phyloP scores from a whole-genome alignment of 352 stramenopile species.

The Phytopythium kandeliae region DNA sequence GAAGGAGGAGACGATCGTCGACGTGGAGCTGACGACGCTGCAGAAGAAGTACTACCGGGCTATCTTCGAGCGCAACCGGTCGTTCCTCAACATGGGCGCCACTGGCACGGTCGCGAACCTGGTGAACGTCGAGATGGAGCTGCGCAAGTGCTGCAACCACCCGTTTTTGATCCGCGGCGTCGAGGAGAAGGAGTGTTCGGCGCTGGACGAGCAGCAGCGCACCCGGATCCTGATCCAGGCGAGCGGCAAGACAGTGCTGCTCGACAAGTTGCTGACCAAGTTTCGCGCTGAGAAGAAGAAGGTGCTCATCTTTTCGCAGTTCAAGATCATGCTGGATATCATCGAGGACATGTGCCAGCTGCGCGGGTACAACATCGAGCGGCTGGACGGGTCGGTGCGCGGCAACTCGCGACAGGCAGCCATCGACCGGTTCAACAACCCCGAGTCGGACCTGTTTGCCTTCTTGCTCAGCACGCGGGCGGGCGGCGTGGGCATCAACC shows the following conservation, averaged over 20 bases:
- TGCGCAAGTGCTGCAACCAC: slow-evolving; percentile 99
- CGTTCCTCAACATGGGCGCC: slow-evolving; percentile 84
- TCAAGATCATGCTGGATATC: slow-evolving; percentile 98
- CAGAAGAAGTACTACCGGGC: slow-evolving; percentile 97
- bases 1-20: slow-evolving; percentile 99
- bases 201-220: slow-evolving; percentile 60
- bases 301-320: slow-evolving; percentile 98
- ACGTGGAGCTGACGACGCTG: slow-evolving; percentile 99
- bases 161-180: slow-evolving; percentile 98
- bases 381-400: slow-evolving; percentile 95
- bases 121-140: slow-evolving; percentile 99
- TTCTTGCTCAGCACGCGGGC: slow-evolving; percentile 96
- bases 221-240: slow-evolving; percentile 79
- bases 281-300: slow-evolving; percentile 97
- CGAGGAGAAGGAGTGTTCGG: slow-evolving; percentile 95
- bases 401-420: slow-evolving; percentile 97
- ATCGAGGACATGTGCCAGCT: slow-evolving; percentile 88
- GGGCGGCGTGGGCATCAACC: slow-evolving; percentile 97
- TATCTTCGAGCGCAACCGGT: slow-evolving; percentile 98
- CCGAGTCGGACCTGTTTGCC: slow-evolving; percentile 92
- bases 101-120: slow-evolving; percentile 93
- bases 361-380: slow-evolving; percentile 87
- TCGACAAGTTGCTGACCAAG: slow-evolving; percentile 99
- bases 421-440: slow-evolving; percentile 98
- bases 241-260: slow-evolving; percentile 96